Conservation (phyloP, 306 rosid species). For the Glycine soja region DNA sequence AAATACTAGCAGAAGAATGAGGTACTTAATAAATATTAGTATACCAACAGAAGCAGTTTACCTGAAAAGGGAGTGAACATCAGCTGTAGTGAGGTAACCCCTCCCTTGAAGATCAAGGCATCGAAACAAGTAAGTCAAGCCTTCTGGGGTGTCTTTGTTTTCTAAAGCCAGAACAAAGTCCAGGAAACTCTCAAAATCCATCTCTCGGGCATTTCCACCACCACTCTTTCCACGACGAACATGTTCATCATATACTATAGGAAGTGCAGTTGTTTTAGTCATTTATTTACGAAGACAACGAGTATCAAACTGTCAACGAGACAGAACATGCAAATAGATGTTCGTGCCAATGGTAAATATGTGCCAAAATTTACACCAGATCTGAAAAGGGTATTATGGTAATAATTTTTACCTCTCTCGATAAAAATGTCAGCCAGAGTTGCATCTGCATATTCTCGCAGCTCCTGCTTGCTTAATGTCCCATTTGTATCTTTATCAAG, state of each 20-base stretch:
- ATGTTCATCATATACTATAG: conserved; percentile 91
- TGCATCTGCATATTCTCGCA: conserved; percentile 96
- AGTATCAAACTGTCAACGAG: conserved; percentile 6
- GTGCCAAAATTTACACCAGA: conserved; percentile 22
- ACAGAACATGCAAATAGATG: conserved; percentile 13
- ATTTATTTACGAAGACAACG: neutral
- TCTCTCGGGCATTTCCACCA: conserved; percentile 83
- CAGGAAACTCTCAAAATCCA: conserved; percentile 89
- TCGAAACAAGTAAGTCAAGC: conserved; percentile 91
- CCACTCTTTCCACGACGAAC: conserved; percentile 83
- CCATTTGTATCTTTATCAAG: conserved; percentile 86
- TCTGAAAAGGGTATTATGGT: neutral
- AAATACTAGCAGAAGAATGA: neutral
- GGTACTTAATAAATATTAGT: neutral
- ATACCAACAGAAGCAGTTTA: conserved; percentile 42
- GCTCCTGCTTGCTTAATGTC: conserved; percentile 96
- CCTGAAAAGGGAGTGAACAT: conserved; percentile 98
- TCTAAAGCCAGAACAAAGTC: conserved; percentile 96
- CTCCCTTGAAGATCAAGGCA: conserved; percentile 98
- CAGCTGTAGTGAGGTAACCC: conserved; percentile 92
- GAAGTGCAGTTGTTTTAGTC: conserved; percentile 38
- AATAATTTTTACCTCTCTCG: conserved; percentile 77
- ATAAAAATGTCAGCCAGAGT: conserved; percentile 93
- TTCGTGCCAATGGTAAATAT: conserved; percentile 14
- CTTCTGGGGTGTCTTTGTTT: conserved; percentile 98